phyloP scores from a whole-genome alignment of 208 protist species.

The Naegleria gruberi region DNA sequence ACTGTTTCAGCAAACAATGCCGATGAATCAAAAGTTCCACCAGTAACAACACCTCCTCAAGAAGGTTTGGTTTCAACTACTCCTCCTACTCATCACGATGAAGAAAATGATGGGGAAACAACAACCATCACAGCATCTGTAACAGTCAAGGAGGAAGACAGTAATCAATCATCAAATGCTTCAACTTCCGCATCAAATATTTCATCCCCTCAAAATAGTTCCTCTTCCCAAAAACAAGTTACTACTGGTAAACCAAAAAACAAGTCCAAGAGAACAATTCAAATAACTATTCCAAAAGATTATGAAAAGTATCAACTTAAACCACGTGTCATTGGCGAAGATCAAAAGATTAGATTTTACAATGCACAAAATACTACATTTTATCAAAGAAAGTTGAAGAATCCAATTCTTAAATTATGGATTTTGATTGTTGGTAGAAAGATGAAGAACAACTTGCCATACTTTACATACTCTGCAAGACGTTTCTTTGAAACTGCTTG shows the following conservation, averaged over 20 bases:
- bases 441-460: not conserved
- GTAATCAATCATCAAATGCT: not conserved
- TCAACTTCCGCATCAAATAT: not conserved
- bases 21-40: no score
- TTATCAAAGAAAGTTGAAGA: not conserved
- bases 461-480: not conserved
- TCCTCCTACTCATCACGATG: not conserved
- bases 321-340: not conserved
- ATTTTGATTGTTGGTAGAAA: not conserved
- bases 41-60: no score
- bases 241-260: not conserved
- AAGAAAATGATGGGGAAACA: not conserved
- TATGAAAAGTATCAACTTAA: not conserved
- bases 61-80: no score
- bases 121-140: not conserved
- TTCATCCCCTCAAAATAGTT: not conserved
- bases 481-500: constrained; percentile 8
- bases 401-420: not conserved
- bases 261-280: not conserved
- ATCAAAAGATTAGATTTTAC: not conserved
- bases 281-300: not conserved
- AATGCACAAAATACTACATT: constrained; percentile 2
- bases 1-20: no score
- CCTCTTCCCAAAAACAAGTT: not conserved
- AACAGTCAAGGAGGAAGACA: not conserved